These are phyloP conservation scores for Linnemannia hyalina DNA, from an alignment of 192 early-diverging fungal genomes.

Conservation along the genomic window DNA sequence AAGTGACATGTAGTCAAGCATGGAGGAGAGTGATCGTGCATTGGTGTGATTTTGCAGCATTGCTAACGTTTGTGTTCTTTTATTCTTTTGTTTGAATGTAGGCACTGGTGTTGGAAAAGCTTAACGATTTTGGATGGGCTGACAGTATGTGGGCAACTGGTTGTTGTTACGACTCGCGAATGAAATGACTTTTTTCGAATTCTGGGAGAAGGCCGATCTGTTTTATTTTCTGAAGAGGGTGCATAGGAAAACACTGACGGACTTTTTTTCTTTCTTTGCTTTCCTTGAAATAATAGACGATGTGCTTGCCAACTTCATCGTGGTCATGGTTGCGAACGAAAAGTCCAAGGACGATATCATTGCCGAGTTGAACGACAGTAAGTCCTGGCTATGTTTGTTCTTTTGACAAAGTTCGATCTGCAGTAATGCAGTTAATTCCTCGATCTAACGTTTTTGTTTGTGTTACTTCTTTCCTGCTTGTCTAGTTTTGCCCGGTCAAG, in stretches of 20 bases:
- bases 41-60: neutral
- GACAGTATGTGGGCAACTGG: slow-evolving; percentile 20
- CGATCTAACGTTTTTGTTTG: neutral
- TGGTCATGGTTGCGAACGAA: slow-evolving; percentile 55
- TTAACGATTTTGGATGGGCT: slow-evolving; percentile 46
- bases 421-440: neutral
- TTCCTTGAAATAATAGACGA: slow-evolving; percentile 16
- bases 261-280: neutral
- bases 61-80: neutral
- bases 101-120: slow-evolving; percentile 30
- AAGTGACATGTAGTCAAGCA: neutral
- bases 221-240: neutral
- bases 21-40: neutral
- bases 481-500: slow-evolving; percentile 33
- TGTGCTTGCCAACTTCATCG: slow-evolving; percentile 53
- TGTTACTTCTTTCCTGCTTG: neutral
- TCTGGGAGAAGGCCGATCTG: neutral
- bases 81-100: neutral
- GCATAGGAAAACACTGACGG: neutral
- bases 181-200: neutral
- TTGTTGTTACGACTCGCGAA: neutral
- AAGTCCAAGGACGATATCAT: slow-evolving; percentile 39
- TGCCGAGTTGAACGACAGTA: slow-evolving; percentile 46
- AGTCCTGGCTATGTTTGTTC: neutral
- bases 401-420: neutral